Percentiles rank a stretch among this genome's conserved stretches.
These are phyloP conservation scores for Eimeria sp. DNA, from an alignment of 169 alveolate species.

Conservation along the genomic window DNA sequence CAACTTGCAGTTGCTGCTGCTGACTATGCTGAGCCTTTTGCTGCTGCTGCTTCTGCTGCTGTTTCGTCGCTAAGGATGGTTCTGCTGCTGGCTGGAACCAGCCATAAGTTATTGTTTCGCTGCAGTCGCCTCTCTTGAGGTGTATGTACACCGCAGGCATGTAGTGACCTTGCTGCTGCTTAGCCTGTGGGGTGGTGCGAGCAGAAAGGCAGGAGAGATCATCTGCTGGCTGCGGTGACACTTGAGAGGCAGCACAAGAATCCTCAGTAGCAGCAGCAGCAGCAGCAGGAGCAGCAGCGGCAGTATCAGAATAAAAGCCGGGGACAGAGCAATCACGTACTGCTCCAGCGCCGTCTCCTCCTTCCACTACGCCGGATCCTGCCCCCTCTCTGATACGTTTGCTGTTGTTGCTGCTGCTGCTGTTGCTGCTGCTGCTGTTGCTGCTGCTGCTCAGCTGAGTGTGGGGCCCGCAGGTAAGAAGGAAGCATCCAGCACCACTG, in stretches of 20 bases:
- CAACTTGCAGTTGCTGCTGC: conserved; percentile 1
- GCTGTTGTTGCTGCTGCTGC: conserved; percentile 35
- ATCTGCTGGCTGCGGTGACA: conserved; percentile 1
- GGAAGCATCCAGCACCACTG: conserved; percentile 17
- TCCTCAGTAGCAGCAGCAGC: conserved; percentile 23
- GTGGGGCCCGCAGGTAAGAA: background rate
- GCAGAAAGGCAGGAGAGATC: background rate
- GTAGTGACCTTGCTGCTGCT: background rate
- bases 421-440: conserved; percentile 47
- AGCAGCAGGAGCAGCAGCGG: conserved; percentile 39
- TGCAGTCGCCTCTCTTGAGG: conserved; percentile 11
- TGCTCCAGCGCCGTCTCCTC: background rate
- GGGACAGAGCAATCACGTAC: background rate
- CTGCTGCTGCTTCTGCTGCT: conserved; percentile 51
- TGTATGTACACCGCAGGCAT: conserved; percentile 24
- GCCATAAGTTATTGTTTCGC: background rate
- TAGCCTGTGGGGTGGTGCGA: background rate
- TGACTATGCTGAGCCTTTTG: background rate
- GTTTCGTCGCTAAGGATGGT: background rate
- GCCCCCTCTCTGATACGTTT: background rate
- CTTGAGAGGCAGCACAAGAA: background rate
- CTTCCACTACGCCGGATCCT: background rate
- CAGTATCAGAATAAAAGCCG: background rate
- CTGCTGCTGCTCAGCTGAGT: conserved; percentile 17
- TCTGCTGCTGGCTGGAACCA: background rate